A percentile compares a stretch with the other conserved stretches of the same genome.
Evolutionary conservation across 306 rosid species (phyloP).

Genomic region (Dalbergia oliveri): DNA sequence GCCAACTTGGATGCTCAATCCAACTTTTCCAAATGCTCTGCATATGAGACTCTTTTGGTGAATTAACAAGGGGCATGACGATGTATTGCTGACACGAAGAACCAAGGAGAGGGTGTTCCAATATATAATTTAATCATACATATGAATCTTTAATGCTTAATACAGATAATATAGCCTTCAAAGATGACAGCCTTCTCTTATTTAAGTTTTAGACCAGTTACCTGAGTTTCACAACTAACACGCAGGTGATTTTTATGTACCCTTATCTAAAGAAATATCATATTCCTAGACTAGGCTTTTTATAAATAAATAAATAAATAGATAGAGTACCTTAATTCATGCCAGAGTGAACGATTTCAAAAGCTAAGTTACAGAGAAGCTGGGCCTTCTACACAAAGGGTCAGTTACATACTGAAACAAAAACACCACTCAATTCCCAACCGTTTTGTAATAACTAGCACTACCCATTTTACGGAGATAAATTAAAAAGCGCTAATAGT

Average conservation of each 20-base stretch:
- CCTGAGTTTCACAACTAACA: background rate
- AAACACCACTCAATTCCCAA: background rate
- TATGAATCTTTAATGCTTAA: background rate
- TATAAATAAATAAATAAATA: background rate
- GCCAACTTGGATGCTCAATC: slow-evolving; percentile 17
- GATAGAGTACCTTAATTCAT: slow-evolving; percentile 10
- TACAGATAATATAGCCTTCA: background rate
- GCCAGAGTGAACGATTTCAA: background rate
- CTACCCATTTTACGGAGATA: background rate
- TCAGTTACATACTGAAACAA: background rate
- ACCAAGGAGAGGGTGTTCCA: slow-evolving; percentile 21
- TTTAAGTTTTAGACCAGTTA: background rate
- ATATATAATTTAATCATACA: background rate
- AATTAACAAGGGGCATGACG: slow-evolving; percentile 9
- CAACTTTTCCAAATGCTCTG: slow-evolving; percentile 8
- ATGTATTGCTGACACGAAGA: background rate
- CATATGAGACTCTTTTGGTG: slow-evolving; percentile 15
- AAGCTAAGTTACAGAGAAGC: background rate
- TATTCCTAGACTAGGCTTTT: background rate
- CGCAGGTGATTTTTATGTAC: background rate
- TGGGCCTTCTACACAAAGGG: background rate
- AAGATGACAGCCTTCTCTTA: background rate
- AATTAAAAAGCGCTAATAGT: background rate
- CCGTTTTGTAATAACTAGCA: background rate
- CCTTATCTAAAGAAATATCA: background rate